These are phyloP conservation scores for Tylopilus balloui DNA, from an alignment of 768 basidiomycete genomes.

Conservation along the genomic window DNA sequence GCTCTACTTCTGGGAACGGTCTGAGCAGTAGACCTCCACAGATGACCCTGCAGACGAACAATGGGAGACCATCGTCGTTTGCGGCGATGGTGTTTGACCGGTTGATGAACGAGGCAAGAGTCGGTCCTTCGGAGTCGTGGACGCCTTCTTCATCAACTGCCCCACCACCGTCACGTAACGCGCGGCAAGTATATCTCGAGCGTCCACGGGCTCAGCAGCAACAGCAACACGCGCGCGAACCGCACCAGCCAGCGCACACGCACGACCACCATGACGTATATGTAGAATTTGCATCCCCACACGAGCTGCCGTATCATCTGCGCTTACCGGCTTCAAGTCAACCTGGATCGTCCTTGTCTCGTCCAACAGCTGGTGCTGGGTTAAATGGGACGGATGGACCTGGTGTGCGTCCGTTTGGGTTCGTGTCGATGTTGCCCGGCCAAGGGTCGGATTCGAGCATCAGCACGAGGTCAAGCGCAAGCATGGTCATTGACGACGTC, in stretches of 20 bases:
- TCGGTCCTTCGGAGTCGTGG: constrained; percentile 2
- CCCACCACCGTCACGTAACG: constrained; percentile 2
- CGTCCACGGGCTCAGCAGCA: constrained; percentile 15
- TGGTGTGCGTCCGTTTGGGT: constrained; percentile 12
- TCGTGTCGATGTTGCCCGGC: constrained; percentile 10
- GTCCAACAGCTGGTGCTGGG: not conserved
- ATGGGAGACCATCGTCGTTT: constrained; percentile 17
- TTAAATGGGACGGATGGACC: constrained; percentile 9
- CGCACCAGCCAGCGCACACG: not conserved
- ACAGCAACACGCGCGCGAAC: constrained; percentile 4
- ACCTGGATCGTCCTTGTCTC: constrained; percentile 2
- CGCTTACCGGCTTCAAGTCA: constrained; percentile 12
- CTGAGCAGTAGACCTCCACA: constrained; percentile 3
- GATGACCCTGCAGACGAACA: constrained; percentile 5
- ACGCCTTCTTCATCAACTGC: not conserved
- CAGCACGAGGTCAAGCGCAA: constrained; percentile 11
- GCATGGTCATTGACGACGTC: constrained; percentile 13
- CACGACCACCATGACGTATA: constrained; percentile 6
- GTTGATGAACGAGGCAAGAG: constrained; percentile 18
- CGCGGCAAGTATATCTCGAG: constrained; percentile 8
- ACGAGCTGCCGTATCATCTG: not conserved
- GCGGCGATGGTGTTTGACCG: constrained; percentile 20
- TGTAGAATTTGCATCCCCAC: not conserved
- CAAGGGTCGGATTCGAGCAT: constrained; percentile 19
- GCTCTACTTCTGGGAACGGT: not conserved